Evolutionary conservation across 208 protist species (phyloP).

Genomic region (Leishmania turanica): DNA sequence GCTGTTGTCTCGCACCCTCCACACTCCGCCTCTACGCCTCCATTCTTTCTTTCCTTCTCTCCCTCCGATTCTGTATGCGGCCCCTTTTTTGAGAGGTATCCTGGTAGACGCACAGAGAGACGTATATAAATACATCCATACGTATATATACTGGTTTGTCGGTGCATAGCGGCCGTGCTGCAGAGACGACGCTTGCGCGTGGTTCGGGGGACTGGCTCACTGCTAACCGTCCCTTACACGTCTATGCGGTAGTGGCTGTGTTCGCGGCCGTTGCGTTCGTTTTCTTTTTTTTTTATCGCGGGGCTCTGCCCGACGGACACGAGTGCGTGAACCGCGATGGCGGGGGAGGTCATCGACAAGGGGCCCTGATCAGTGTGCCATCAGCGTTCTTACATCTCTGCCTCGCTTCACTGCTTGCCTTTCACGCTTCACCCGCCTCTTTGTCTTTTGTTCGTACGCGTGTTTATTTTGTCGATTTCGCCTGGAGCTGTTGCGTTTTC

Average conservation of each 20-base stretch:
- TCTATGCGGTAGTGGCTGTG: not conserved
- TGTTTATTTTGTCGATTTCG: not conserved
- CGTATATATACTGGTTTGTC: not conserved
- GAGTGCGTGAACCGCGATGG: not conserved
- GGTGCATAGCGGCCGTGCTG: not conserved
- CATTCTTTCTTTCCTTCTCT: not conserved
- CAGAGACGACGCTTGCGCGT: not conserved
- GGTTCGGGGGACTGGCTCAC: not conserved
- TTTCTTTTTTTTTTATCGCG: constrained; percentile 3
- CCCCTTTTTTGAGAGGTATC: not conserved
- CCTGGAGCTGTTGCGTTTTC: not conserved
- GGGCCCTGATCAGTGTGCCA: not conserved
- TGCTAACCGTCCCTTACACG: not conserved
- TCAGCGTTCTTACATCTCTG: not conserved
- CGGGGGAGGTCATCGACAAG: not conserved
- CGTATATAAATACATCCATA: no score
- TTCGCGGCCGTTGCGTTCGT: not conserved
- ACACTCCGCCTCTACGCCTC: no score
- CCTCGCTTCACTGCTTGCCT: not conserved
- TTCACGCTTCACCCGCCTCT: not conserved
- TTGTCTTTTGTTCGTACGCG: not conserved
- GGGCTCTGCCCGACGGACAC: not conserved
- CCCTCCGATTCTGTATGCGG: not conserved
- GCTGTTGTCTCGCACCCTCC: not conserved
- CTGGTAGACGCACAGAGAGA: no score